These are phyloP conservation scores for Phoenix dactylifera DNA, from an alignment of 176 grass and related monocot genomes.

Conservation along the genomic window DNA sequence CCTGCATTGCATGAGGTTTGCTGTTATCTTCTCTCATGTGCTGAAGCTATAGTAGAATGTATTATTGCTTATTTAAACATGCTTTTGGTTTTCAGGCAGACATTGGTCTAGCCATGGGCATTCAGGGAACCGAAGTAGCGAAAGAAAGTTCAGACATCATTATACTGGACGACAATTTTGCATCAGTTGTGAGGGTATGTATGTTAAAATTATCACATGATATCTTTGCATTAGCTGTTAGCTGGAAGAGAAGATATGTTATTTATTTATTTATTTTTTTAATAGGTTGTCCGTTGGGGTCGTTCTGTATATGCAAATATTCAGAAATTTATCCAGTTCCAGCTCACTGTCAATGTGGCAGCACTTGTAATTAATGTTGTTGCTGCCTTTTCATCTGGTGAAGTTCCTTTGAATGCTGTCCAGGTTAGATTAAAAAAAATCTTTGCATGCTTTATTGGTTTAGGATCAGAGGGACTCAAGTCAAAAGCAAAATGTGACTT, in stretches of 20 bases:
- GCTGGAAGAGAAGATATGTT: no score
- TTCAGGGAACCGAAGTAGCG: slow-evolving; percentile 96
- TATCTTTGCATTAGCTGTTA: no score
- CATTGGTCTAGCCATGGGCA: slow-evolving; percentile 97
- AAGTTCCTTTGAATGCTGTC: slow-evolving; percentile 94
- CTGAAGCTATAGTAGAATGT: no score
- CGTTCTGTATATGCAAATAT: slow-evolving; percentile 96
- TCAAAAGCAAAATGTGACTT: no score
- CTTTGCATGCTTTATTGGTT: no score
- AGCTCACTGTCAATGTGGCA: slow-evolving; percentile 92
- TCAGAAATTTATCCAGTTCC: slow-evolving; percentile 99
- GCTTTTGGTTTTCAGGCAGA: slow-evolving; percentile 63
- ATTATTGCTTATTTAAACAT: neutral
- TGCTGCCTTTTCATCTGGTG: slow-evolving; percentile 80
- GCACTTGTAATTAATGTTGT: slow-evolving; percentile 97
- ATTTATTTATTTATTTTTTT: slow-evolving; percentile 12
- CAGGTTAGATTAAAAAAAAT: slow-evolving; percentile 36
- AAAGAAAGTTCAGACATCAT: slow-evolving; percentile 99
- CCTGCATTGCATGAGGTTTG: slow-evolving; percentile 83
- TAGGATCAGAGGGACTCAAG: no score
- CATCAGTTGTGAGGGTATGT: slow-evolving; percentile 83
- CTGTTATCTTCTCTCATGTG: neutral
- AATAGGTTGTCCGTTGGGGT: slow-evolving; percentile 93
- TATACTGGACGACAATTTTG: slow-evolving; percentile 96
- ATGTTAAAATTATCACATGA: no score